Evolutionary conservation across 768 basidiomycete species (phyloP), one percentile per base, ranked within the genome.

Genomic region (Candolleomyces eurysporus): DNA sequence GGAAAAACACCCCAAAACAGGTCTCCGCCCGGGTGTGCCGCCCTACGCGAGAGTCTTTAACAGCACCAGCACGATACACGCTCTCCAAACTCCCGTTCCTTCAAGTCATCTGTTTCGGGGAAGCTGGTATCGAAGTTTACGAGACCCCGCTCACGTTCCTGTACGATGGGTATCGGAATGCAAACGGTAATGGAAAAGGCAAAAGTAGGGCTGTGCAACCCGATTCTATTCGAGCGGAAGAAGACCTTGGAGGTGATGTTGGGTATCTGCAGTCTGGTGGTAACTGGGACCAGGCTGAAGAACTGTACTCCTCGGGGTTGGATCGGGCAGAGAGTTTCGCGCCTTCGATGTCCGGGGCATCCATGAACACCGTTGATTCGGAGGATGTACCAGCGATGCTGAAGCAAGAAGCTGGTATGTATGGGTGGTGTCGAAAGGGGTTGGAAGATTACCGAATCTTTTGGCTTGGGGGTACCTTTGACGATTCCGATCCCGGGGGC

Each of bases 381-480:
- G 79, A 84, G 22, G 87, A 85, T 51, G 66, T 85, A 7, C 60
- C 72, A 1, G 76, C 74, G 30, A 70, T 75, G 66, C 68, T 85
- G 69, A 79, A 78, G 66, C 74, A 72, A 21, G 84, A 87, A 59
- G 79, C 87, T 60, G 92, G 92, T 6, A 73, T 89, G 5, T 94
- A 94, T 69, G 91, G 84, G 0, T 93, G 92, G 91, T 80, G 85
- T 73, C 75, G 84, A 65, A 91, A 88, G 67, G 91, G 88, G 16
- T 63, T 78, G 4, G 83, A 86, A 58, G 92, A 94, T 67, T 94
- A 86, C 82, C 78, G 92, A 21, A 83, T 94, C 13, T 87, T 94
- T 68, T 94, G 92, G 92, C 74, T 92, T 10, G 92, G 92, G 0
- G 90, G 90, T 21, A 75, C 75, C 22, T 61, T 57, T 57, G 56